phyloP scores from a whole-genome alignment of 345 rosid genomes.

The Eucalyptus decipiens region DNA sequence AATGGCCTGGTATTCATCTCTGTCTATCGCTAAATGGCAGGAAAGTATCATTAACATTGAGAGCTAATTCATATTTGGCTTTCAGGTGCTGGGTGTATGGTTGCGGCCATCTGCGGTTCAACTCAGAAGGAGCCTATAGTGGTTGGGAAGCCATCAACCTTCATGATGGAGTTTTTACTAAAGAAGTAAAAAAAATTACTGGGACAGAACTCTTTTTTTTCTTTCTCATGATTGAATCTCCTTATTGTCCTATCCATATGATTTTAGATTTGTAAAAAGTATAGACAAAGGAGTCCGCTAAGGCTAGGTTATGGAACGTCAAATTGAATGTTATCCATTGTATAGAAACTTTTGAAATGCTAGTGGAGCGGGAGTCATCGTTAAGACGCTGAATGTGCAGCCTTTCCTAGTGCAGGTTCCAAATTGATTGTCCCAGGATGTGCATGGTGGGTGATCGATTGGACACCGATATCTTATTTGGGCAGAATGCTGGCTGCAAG shows the following conservation, averaged over 20 bases:
- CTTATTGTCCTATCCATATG: not conserved
- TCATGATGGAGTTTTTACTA: slow-evolving; percentile 81
- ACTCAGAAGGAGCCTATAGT: slow-evolving; percentile 72
- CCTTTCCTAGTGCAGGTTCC: not conserved
- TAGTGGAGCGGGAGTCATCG: fast-evolving
- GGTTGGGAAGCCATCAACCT: slow-evolving; percentile 90
- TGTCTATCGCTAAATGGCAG: not conserved
- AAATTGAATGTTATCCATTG: not conserved
- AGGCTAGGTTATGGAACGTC: not conserved
- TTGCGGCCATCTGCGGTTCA: slow-evolving; percentile 71
- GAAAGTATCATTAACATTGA: not conserved
- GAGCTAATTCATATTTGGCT: not conserved
- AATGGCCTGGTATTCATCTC: slow-evolving; percentile 73
- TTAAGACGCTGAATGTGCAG: not conserved
- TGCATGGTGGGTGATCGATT: slow-evolving; percentile 96
- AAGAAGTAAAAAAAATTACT: slow-evolving; percentile 37
- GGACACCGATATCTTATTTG: slow-evolving; percentile 87
- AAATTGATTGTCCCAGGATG: slow-evolving; percentile 57
- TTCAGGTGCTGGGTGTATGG: slow-evolving; percentile 96
- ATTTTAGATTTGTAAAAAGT: not conserved
- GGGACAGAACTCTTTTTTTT: not conserved
- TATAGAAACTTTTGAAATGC: not conserved
- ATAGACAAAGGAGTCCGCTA: not conserved
- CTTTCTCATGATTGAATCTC: not conserved
- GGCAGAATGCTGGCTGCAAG: slow-evolving; percentile 77